These are phyloP conservation scores for Hypomontagnella submonticulosa DNA, from an alignment of 495 filamentous ascomycete genomes.

Conservation along the genomic window DNA sequence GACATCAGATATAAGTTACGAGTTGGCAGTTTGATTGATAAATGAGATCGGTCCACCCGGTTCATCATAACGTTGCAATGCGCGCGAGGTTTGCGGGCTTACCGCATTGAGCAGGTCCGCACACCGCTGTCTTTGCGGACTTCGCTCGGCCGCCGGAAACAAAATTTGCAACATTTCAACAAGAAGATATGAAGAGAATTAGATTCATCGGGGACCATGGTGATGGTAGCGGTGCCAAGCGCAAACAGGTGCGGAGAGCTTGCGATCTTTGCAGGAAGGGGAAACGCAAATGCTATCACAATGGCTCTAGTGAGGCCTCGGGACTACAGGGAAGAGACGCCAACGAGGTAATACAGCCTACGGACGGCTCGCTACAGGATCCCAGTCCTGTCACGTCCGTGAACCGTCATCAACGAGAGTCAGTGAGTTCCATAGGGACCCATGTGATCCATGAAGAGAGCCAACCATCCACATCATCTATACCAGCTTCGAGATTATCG, in stretches of 20 bases:
- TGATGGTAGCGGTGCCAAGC: constrained; percentile 33
- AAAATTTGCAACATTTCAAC: background rate
- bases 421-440: background rate
- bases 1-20: background rate
- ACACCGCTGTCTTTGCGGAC: constrained; percentile 22
- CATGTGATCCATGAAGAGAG: constrained; percentile 3
- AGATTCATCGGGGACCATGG: constrained; percentile 38
- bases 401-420: constrained; percentile 5
- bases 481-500: background rate
- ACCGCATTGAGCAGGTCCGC: constrained; percentile 29
- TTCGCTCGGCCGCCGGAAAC: constrained; percentile 1
- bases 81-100: constrained; percentile 21
- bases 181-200: constrained; percentile 32
- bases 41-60: background rate
- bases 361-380: background rate
- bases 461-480: constrained; percentile 3
- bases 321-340: background rate
- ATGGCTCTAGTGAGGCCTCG: background rate
- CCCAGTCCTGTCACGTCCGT: background rate
- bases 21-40: background rate
- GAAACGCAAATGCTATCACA: constrained; percentile 36
- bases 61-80: constrained; percentile 2
- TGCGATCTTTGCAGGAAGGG: constrained; percentile 43
- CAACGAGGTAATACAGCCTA: background rate
- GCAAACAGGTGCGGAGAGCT: constrained; percentile 37